phyloP scores from a whole-genome alignment of 768 basidiomycete genomes.

The Rhodotorula graminis region DNA sequence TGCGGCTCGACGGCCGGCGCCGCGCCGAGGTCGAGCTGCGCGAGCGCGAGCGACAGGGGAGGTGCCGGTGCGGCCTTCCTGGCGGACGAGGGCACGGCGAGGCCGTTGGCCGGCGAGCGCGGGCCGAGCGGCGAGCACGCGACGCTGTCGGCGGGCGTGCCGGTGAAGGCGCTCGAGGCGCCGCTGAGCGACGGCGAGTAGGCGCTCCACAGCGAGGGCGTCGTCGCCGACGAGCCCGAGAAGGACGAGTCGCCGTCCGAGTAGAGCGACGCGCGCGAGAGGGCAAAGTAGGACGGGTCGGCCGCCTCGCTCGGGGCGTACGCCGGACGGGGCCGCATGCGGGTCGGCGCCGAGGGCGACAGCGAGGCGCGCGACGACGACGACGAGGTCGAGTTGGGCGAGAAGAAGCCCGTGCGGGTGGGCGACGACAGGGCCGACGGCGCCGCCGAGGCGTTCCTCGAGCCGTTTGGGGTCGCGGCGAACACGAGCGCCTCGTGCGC shows the following conservation, averaged over 20 bases:
- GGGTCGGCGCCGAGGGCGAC: not conserved
- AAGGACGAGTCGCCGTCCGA: not conserved
- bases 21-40: not conserved
- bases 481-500: not conserved
- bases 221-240: conserved; percentile 3
- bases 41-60: too few species aligned
- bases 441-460: too few species aligned
- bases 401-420: not conserved
- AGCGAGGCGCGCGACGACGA: not conserved
- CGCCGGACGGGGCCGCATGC: not conserved
- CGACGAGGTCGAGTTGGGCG: not conserved
- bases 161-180: not conserved
- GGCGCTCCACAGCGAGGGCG: not conserved
- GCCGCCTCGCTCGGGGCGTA: not conserved
- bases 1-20: not conserved
- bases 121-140: not conserved
- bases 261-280: conserved; percentile 2
- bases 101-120: not conserved
- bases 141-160: conserved; percentile 5
- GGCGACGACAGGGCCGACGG: not conserved
- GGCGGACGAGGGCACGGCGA: not conserved
- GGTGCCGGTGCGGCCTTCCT: too few species aligned
- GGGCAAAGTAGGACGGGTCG: conserved; percentile 20
- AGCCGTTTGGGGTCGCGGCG: not conserved
- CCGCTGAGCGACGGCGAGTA: not conserved